These are phyloP conservation scores for Cucurbita pepo DNA, from an alignment of 306 rosid species.

Conservation along the genomic window DNA sequence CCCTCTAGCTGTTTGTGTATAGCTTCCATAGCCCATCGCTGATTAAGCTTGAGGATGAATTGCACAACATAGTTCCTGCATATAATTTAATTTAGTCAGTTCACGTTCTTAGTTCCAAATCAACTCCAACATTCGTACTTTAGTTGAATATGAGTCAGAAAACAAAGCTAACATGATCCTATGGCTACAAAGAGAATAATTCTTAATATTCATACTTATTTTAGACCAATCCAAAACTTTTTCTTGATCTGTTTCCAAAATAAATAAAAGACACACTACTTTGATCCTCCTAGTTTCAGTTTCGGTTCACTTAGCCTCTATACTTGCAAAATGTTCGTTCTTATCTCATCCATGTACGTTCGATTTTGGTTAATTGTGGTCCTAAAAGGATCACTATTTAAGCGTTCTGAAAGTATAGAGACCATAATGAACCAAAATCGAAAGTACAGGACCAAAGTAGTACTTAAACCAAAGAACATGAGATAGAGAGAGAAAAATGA, in stretches of 20 bases:
- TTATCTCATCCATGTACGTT: too few species aligned
- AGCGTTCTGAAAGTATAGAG: not conserved
- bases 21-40: slow-evolving; percentile 24
- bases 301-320: too few species aligned
- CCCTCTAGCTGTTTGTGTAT: slow-evolving; percentile 31
- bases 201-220: not conserved
- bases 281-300: too few species aligned
- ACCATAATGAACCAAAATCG: not conserved
- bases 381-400: too few species aligned
- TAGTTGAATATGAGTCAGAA: not conserved
- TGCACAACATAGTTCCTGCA: slow-evolving; percentile 59
- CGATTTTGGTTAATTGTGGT: too few species aligned
- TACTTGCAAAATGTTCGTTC: too few species aligned
- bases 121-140: not conserved
- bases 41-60: slow-evolving; percentile 24
- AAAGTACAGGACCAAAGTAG: not conserved
- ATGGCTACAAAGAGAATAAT: not conserved
- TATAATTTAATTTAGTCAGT: not conserved
- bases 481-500: not conserved
- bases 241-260: not conserved
- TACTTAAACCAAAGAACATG: not conserved
- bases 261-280: too few species aligned
- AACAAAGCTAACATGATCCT: not conserved
- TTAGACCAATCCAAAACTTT: not conserved
- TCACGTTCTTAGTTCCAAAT: not conserved